phyloP scores from a whole-genome alignment of 495 filamentous ascomycete genomes.

The Podospora didyma region DNA sequence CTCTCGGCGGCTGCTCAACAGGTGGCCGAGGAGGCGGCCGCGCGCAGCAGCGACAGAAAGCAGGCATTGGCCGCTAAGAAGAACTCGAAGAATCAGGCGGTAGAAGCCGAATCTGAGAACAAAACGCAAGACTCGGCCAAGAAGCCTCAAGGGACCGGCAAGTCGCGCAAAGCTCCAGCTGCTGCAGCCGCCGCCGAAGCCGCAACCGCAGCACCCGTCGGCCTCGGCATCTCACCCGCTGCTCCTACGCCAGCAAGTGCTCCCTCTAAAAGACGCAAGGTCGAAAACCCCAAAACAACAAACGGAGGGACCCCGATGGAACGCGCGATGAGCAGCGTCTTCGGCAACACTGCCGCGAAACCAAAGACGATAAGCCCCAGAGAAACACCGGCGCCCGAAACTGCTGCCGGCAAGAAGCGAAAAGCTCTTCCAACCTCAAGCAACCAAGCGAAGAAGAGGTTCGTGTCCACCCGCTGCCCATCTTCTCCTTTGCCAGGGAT shows the following conservation, averaged over 20 bases:
- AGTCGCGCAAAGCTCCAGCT: constrained; percentile 61
- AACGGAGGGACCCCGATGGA: constrained; percentile 59
- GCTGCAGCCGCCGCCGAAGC: too few species aligned
- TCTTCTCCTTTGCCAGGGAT: neutral
- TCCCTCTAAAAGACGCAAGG: constrained; percentile 70
- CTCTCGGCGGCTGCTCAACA: constrained; percentile 64
- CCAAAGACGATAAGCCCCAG: constrained; percentile 54
- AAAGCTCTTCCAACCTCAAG: constrained; percentile 61
- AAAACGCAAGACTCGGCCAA: constrained; percentile 48
- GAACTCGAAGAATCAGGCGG: constrained; percentile 52
- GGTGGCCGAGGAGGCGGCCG: constrained; percentile 72
- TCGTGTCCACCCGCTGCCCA: constrained; percentile 22
- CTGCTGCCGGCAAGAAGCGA: constrained; percentile 54
- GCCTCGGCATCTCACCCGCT: constrained; percentile 48
- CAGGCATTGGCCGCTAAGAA: constrained; percentile 75
- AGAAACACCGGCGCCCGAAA: constrained; percentile 59
- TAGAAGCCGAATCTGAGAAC: constrained; percentile 43
- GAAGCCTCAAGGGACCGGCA: constrained; percentile 54
- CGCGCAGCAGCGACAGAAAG: constrained; percentile 74
- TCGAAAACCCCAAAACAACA: constrained; percentile 59
- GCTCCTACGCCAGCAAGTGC: constrained; percentile 44
- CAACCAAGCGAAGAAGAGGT: constrained; percentile 68
- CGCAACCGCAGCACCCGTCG: constrained; percentile 36
- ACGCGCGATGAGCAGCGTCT: constrained; percentile 62
- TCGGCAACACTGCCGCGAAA: constrained; percentile 46